Percentiles rank a stretch among this genome's conserved stretches.
These are phyloP conservation scores for Mercurialis annua DNA, from an alignment of 345 rosid species.

Conservation along the genomic window DNA sequence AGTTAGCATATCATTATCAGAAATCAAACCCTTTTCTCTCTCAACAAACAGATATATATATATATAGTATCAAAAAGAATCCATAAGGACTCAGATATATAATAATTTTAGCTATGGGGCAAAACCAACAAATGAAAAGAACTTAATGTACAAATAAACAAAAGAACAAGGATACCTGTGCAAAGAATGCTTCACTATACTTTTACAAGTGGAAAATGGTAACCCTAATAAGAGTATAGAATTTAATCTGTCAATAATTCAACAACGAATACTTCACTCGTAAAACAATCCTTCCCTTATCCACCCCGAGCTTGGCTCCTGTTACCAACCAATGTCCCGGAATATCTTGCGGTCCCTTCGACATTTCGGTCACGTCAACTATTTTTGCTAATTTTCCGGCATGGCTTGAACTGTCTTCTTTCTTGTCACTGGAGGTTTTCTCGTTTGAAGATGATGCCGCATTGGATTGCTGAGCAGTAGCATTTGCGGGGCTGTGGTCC, in stretches of 20 bases:
- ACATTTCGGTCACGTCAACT: constrained; percentile 80
- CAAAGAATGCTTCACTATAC: constrained; percentile 57
- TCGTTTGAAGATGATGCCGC: constrained; percentile 59
- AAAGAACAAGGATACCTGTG: constrained; percentile 43
- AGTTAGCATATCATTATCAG: neutral
- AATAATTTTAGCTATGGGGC: constrained; percentile 11
- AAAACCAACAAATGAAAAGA: constrained; percentile 23
- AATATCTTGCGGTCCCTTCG: constrained; percentile 83
- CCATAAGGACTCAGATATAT: neutral
- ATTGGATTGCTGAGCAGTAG: constrained; percentile 34
- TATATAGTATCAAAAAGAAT: constrained; percentile 1
- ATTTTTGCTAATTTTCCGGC: constrained; percentile 68
- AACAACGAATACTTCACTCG: constrained; percentile 90
- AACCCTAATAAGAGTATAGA: constrained; percentile 27
- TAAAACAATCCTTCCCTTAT: constrained; percentile 83
- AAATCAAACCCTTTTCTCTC: neutral
- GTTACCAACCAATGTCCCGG: constrained; percentile 99
- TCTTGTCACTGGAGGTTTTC: constrained; percentile 45
- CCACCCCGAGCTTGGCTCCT: constrained; percentile 93
- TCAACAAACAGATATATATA: constrained; percentile 5
- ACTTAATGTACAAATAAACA: constrained; percentile 46
- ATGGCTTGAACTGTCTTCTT: constrained; percentile 58
- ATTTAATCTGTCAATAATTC: constrained; percentile 54
- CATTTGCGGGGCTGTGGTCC: constrained; percentile 76
- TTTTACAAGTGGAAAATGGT: constrained; percentile 22